These are phyloP conservation scores for Aspergillus spinulosporus DNA, from an alignment of 2,329 filamentous ascomycete genomes.

Conservation along the genomic window DNA sequence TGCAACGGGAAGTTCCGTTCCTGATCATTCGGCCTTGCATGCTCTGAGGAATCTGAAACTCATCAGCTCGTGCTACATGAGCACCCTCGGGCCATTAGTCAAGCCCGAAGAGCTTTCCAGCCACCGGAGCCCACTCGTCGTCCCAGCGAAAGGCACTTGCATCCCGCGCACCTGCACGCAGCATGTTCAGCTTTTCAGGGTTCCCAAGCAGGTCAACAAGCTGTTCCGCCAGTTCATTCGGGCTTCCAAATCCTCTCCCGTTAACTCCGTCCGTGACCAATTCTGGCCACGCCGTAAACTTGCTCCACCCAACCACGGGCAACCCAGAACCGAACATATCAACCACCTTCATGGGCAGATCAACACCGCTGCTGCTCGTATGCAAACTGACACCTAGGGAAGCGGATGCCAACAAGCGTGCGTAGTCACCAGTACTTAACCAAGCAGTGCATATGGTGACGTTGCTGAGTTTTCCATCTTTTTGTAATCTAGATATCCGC, in stretches of 20 bases:
- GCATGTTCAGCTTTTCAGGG: conserved; percentile 55
- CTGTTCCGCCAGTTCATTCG: conserved; percentile 63
- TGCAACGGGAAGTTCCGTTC: conserved; percentile 39
- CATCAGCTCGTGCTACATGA: not conserved
- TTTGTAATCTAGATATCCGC: conserved; percentile 62
- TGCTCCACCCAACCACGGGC: conserved; percentile 82
- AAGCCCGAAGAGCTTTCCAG: conserved; percentile 67
- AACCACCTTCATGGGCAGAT: conserved; percentile 98
- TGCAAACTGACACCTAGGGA: conserved; percentile 91
- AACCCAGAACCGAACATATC: conserved; percentile 97
- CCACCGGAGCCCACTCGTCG: conserved; percentile 85
- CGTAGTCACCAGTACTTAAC: conserved; percentile 82
- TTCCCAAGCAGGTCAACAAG: conserved; percentile 65
- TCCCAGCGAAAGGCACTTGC: conserved; percentile 84
- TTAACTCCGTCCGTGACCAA: conserved; percentile 86
- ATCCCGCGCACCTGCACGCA: conserved; percentile 69
- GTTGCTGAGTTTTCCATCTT: conserved; percentile 63
- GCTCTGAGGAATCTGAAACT: not conserved
- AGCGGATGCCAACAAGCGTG: conserved; percentile 75
- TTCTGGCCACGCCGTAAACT: conserved; percentile 86
- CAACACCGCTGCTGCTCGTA: conserved; percentile 89
- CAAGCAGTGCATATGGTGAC: conserved; percentile 79
- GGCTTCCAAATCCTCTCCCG: conserved; percentile 77
- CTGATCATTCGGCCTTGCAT: conserved; percentile 4
- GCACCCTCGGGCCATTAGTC: conserved; percentile 4